Evolutionary conservation across 345 rosid species (phyloP), one percentile per base, ranked within the genome.

Genomic region (Hevea brasiliensis): DNA sequence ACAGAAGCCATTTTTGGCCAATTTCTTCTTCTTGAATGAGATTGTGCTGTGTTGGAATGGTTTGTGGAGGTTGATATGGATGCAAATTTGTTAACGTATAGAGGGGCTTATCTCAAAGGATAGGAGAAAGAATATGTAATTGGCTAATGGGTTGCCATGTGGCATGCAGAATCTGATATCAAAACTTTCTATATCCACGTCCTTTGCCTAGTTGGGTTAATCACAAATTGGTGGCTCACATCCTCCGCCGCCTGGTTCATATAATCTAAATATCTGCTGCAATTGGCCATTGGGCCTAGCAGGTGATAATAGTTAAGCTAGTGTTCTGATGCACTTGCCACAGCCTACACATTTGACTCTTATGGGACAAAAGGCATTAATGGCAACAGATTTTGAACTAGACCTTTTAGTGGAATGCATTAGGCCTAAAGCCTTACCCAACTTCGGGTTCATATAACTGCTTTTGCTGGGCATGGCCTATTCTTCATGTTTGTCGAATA

Each of bases 1-100:
- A 84, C 84, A 73, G 98, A 87, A 74, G 97, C 96, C 99, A 95
- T 92, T 81, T 69, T 67, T 60, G 59, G 61, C 54, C 21, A 61
- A 14, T 18, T 24, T 47, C 54, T 15, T n/a, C 41, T 61, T 6
- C 6, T 13, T 11, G 68, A 68, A 48, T 13, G 48, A 54, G 61
- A 26, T 47, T 17, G 65, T 27, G 71, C 37, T 60, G 70, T 59
- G 47, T 15, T 60, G 7, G 55, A 24, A 13, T 35, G 27, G 67
- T 20, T 58, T 23, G 27, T n/a, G 73, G 77, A 27, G 78, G 20
- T 21, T 37, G 66, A 66, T 50, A 27, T 50, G 42, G 53, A 55
- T 35, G 79, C 56, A 48, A 81, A 72, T 79, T 10, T 53, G 85
- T 75, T 74, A 76, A 77, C 72, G 85, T 24, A 74, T n/a, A 40